Base-by-base conservation (phyloP, 352 stramenopile species). In the Pythium phragmiticola region DNA sequence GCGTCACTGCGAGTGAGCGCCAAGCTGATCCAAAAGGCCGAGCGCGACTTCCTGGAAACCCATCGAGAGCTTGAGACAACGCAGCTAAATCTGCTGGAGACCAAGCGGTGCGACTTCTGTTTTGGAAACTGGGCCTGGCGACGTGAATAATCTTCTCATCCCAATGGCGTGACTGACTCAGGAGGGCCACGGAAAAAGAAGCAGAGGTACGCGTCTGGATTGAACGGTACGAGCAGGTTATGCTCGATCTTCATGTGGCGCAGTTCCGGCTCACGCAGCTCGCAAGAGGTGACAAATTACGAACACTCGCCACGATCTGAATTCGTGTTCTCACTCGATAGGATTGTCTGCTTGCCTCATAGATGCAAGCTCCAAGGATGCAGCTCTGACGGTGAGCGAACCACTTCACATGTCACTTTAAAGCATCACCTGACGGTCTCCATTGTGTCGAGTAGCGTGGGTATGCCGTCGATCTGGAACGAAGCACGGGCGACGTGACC, bases 141-240 rank as follows among this genome's bases (percentile, higher is more conserved):
- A 46, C 60, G 3, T 8, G 51, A 4, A 19, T 33, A 11, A 11
- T 60, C 36, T 60, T 49, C 26, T 13, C 37, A 39, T 41, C 1
- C 13, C 7, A 11, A 19, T 50, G 8, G 16, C 30, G 23, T 53
- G 8, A 6, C 33, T 36, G 9, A 13, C 19, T 5, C 50, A 89
- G 80, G 9, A 81, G 75, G 58, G 39, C 86, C 9, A 71, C 60
- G 3, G 71, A 76, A 17, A 85, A 84, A 33, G 76, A 88, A 17
- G 63, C 70, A 1, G 81, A 92, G 62, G 77, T 88, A 7, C 72
- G 73, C 7, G 52, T 89, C 3, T 94, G 84, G 84, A 89, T 91
- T 30, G 74, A 90, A 51, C 73, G 82, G 49, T 94, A 94, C 48
- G 84, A 94, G 36, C 84, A 94, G 58, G 84, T 90, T 23, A 94